phyloP scores from a whole-genome alignment of 306 rosid species.

The Malus asiatica region DNA sequence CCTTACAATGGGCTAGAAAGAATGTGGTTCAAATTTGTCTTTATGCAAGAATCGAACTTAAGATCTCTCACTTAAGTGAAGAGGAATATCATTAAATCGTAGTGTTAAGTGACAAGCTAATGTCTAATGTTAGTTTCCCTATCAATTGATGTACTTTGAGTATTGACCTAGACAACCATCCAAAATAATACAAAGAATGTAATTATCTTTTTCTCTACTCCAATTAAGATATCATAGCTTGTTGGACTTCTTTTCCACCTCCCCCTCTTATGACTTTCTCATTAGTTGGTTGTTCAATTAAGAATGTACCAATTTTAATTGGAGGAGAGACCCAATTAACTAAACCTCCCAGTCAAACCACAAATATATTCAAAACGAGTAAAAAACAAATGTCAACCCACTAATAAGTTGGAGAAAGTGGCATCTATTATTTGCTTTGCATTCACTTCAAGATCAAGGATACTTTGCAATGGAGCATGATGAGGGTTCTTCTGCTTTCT shows the following conservation, averaged over 20 bases:
- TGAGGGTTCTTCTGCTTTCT: not conserved
- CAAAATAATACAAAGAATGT: not conserved
- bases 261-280: constrained; percentile 5
- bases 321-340: not conserved
- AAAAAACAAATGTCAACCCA: constrained; percentile 21
- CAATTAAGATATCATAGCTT: constrained; percentile 23
- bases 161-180: not conserved
- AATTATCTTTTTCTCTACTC: constrained; percentile 16
- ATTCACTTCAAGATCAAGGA: constrained; percentile 24
- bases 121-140: too few species aligned
- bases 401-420: constrained; percentile 15
- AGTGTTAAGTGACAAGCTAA: too few species aligned
- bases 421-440: constrained; percentile 15
- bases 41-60: too few species aligned
- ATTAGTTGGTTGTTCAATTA: constrained; percentile 14
- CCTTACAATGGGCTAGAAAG: too few species aligned
- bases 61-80: too few species aligned
- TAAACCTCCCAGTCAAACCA: constrained; percentile 18
- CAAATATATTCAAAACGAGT: not conserved
- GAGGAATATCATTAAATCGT: too few species aligned
- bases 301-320: not conserved
- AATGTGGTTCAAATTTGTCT: too few species aligned
- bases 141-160: not conserved
- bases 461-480: not conserved
- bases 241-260: constrained; percentile 23